Conservation (phyloP, 345 rosid genomes). For the Excoecaria agallocha region DNA sequence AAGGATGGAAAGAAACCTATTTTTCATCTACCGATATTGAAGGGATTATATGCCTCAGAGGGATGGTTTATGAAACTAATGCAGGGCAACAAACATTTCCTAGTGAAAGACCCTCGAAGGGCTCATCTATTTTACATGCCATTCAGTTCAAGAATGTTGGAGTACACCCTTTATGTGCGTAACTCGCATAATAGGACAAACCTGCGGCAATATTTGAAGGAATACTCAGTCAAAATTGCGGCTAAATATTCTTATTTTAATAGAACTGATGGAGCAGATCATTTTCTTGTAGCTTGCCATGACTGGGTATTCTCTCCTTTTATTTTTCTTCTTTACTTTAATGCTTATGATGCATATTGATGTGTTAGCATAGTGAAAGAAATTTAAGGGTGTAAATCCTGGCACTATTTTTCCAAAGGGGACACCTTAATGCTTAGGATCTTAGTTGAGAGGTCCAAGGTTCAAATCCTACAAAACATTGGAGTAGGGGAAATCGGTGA, state of each 20-base stretch:
- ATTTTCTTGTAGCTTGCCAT: conserved; percentile 94
- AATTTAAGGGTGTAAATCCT: conserved; percentile 8
- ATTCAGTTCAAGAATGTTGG: conserved; percentile 89
- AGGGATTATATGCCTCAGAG: conserved; percentile 95
- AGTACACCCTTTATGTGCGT: conserved; percentile 75
- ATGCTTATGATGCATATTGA: conserved; percentile 9
- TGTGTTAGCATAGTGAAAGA: not conserved
- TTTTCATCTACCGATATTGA: conserved; percentile 82
- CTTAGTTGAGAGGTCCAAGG: not conserved
- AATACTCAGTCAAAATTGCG: conserved; percentile 63
- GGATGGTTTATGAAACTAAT: conserved; percentile 99
- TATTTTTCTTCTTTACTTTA: not conserved
- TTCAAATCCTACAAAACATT: not conserved
- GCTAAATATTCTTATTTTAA: conserved; percentile 87
- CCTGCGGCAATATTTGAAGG: conserved; percentile 65
- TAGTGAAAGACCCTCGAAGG: conserved; percentile 73
- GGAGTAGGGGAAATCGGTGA: not conserved
- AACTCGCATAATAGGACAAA: conserved; percentile 90
- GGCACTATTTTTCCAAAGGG: not conserved
- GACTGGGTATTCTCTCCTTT: conserved; percentile 71
- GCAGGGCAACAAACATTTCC: conserved; percentile 69
- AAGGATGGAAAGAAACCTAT: conserved; percentile 85
- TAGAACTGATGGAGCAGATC: conserved; percentile 91
- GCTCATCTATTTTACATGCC: conserved; percentile 97
- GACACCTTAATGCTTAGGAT: not conserved